Conservation (phyloP, 345 rosid species). For the Acer campestre region DNA sequence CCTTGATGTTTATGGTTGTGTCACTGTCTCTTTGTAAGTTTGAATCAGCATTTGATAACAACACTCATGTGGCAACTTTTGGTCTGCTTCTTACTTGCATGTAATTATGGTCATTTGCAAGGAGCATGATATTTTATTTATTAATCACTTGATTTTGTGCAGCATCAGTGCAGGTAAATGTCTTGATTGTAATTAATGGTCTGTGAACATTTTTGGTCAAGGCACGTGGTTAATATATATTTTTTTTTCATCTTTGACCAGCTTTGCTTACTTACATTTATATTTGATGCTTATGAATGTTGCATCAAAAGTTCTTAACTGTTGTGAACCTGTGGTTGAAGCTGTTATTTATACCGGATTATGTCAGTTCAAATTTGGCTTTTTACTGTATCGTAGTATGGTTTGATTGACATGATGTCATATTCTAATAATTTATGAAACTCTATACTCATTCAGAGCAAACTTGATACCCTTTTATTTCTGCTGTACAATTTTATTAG, state of each 20-base stretch:
- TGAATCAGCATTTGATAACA: neutral
- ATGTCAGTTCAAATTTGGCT: neutral
- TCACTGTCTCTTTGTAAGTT: neutral
- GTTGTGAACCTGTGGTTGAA: conserved; percentile 1
- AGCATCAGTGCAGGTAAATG: neutral
- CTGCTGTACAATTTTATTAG: neutral
- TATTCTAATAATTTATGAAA: neutral
- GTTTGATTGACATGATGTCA: neutral
- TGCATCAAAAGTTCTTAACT: neutral
- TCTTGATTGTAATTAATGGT: neutral
- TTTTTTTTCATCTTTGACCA: neutral
- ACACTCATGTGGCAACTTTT: neutral
- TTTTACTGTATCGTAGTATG: neutral
- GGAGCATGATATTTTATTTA: neutral
- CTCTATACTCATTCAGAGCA: neutral
- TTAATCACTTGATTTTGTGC: neutral
- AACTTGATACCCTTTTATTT: neutral
- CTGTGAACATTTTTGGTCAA: neutral
- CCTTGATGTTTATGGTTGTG: neutral
- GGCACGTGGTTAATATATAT: neutral
- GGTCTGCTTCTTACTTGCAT: neutral
- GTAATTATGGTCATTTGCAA: neutral
- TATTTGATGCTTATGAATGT: neutral
- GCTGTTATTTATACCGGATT: neutral
- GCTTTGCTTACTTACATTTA: neutral